phyloP scores from a whole-genome alignment of 2,329 filamentous ascomycete species.

The Ambrosiella beaveri region DNA sequence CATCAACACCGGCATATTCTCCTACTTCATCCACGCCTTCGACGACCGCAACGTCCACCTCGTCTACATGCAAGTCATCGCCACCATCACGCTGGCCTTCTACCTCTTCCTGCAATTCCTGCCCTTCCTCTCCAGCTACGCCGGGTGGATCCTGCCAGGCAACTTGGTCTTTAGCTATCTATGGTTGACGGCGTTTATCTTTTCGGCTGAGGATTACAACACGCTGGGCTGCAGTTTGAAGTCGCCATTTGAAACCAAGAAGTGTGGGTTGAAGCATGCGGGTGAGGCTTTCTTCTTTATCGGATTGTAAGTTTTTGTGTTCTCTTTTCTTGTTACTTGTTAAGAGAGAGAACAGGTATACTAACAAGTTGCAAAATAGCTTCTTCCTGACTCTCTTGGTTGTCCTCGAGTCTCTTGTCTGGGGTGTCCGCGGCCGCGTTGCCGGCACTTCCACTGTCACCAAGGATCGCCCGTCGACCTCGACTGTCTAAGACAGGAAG shows the following conservation, averaged over 20 bases:
- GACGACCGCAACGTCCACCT: conserved; percentile 14
- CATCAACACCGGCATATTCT: conserved; percentile 16
- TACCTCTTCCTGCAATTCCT: conserved; percentile 15
- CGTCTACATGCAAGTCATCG: conserved; percentile 16
- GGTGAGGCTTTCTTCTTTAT: conserved; percentile 17
- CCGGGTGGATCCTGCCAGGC: conserved; percentile 15
- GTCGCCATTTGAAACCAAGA: background rate
- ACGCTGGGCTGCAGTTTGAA: conserved; percentile 12
- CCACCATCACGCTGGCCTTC: conserved; percentile 15
- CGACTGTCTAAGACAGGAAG: background rate
- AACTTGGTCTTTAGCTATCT: conserved; percentile 17
- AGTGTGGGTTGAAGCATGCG: conserved; percentile 16
- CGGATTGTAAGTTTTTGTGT: conserved; percentile 15
- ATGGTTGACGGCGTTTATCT: conserved; percentile 18
- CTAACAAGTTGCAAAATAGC: conserved; percentile 3
- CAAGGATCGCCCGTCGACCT: background rate
- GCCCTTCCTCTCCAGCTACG: conserved; percentile 14
- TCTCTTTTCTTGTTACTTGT: background rate
- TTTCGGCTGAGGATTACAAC: conserved; percentile 16
- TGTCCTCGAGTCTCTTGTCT: conserved; percentile 1
- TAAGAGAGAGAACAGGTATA: background rate
- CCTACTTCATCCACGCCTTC: conserved; percentile 15
- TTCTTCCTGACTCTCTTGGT: conserved; percentile 6
- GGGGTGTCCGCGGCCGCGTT: conserved; percentile 1
- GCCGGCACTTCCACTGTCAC: background rate